Conservation (phyloP, 2,329 filamentous ascomycete genomes). For the Aspergillus eucalypticola region DNA sequence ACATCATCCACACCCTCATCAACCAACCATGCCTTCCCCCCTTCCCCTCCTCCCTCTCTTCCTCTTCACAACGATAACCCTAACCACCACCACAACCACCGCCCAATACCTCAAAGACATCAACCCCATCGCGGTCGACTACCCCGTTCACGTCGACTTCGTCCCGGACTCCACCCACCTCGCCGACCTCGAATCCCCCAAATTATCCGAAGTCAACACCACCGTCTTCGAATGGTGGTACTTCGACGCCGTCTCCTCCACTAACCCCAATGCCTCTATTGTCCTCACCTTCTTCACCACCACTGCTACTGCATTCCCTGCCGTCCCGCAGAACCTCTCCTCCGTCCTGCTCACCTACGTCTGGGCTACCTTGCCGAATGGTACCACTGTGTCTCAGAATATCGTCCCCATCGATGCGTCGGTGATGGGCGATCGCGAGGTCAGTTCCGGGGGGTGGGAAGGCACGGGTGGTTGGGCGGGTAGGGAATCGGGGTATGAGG, state of each 20-base stretch:
- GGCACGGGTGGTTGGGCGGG: conserved; percentile 1
- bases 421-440: background rate
- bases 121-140: background rate
- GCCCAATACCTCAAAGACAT: conserved; percentile 13
- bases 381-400: background rate
- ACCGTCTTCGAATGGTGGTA: conserved; percentile 45
- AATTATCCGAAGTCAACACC: conserved; percentile 28
- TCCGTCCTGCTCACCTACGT: conserved; percentile 28
- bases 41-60: background rate
- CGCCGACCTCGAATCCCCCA: conserved; percentile 28
- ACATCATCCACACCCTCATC: background rate
- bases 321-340: conserved; percentile 17
- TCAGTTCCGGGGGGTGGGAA: conserved; percentile 1
- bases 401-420: background rate
- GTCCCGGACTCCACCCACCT: background rate
- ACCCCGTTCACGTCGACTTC: conserved; percentile 9
- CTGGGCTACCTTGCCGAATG: conserved; percentile 31
- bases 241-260: conserved; percentile 39
- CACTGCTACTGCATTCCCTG: conserved; percentile 39
- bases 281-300: conserved; percentile 37
- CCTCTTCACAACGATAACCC: background rate
- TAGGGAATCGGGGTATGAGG: conserved; percentile 3
- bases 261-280: conserved; percentile 27
- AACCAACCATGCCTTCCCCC: background rate
- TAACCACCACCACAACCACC: background rate